Conservation (phyloP, 768 basidiomycete species). For the Mycena latifolia region DNA sequence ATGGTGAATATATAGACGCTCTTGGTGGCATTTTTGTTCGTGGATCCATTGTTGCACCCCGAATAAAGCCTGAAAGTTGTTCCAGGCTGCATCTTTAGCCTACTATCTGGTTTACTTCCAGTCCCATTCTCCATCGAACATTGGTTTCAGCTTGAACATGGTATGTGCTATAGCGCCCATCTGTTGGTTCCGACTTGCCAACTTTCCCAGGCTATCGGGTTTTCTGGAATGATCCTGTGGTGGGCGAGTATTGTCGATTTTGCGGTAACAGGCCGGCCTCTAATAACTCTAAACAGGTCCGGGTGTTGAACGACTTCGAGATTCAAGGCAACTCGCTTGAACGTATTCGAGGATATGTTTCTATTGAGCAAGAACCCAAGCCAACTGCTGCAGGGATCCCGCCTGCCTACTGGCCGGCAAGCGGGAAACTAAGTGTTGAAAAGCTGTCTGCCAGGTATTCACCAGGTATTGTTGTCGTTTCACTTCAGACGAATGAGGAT, state of each 20-base stretch:
- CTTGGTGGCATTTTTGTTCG: constrained; percentile 59
- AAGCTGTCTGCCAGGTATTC: constrained; percentile 57
- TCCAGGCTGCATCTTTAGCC: constrained; percentile 49
- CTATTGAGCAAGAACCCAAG: constrained; percentile 57
- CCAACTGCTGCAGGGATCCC: constrained; percentile 48
- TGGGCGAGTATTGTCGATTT: constrained; percentile 34
- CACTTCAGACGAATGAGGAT: too few relatives aligned
- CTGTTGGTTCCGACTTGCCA: background rate
- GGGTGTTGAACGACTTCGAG: constrained; percentile 47
- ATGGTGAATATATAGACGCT: constrained; percentile 39
- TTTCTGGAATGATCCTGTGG: constrained; percentile 60
- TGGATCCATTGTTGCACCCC: background rate
- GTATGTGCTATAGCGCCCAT: constrained; percentile 37
- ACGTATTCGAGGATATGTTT: constrained; percentile 46
- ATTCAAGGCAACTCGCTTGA: constrained; percentile 41
- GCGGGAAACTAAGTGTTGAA: constrained; percentile 56
- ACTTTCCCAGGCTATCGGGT: constrained; percentile 49
- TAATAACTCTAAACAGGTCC: constrained; percentile 19
- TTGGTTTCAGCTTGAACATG: constrained; percentile 57
- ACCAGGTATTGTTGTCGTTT: too few relatives aligned
- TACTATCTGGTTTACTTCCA: constrained; percentile 53
- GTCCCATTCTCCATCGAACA: constrained; percentile 48
- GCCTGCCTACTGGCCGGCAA: constrained; percentile 64
- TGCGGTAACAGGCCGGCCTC: background rate
- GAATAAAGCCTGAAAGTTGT: background rate